A percentile compares a stretch with the other conserved stretches of the same genome.
These are phyloP conservation scores for Mrakia gelida DNA, from an alignment of 768 basidiomycete species.

Conservation along the genomic window DNA sequence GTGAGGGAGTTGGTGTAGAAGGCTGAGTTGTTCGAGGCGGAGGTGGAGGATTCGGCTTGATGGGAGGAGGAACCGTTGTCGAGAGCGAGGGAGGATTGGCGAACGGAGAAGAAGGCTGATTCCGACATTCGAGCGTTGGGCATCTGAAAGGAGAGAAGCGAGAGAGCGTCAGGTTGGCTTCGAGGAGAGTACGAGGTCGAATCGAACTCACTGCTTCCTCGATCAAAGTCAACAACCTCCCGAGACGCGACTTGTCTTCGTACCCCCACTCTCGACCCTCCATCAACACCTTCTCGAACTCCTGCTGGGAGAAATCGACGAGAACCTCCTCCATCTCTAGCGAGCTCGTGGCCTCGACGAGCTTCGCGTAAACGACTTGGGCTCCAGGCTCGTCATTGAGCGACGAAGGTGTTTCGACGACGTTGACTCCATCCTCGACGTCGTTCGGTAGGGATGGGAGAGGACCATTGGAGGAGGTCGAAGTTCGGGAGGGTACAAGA, in stretches of 20 bases:
- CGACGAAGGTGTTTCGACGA: not conserved
- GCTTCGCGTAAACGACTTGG: not conserved
- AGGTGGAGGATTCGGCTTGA: not conserved
- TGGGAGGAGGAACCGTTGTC: not conserved
- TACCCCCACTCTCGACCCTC: conserved; percentile 1
- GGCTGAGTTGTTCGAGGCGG: not conserved
- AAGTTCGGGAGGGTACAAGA: not conserved
- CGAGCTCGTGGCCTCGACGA: conserved; percentile 7
- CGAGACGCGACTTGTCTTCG: not conserved
- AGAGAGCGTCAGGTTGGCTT: not conserved
- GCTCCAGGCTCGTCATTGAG: conserved; percentile 7
- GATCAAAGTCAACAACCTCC: conserved; percentile 1
- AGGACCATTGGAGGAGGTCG: not conserved
- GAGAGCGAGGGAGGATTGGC: conserved; percentile 10
- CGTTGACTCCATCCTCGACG: not conserved
- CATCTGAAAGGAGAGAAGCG: not conserved
- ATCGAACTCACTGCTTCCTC: not conserved
- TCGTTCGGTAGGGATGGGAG: not conserved
- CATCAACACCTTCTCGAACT: conserved; percentile 16
- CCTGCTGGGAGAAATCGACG: conserved; percentile 3
- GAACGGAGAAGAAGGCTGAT: conserved; percentile 8
- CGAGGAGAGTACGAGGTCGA: not conserved
- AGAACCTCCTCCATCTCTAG: conserved; percentile 14
- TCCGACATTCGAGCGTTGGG: conserved; percentile 8
- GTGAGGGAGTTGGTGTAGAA: not conserved